Conservation (phyloP, 106 monocot species). For the Agapanthus africanus region DNA sequence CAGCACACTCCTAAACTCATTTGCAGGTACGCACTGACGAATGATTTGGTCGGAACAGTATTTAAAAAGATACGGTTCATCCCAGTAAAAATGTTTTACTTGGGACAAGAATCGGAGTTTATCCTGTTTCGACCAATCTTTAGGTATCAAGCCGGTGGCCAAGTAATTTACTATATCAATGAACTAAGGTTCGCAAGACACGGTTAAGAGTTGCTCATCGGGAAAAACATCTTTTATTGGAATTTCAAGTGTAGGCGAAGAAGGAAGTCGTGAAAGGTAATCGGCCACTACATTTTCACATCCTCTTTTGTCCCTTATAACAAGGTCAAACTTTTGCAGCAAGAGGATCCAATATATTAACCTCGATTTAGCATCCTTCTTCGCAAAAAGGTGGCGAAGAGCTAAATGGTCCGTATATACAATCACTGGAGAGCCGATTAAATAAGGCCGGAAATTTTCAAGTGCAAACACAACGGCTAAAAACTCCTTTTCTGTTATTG, state of each 20-base stretch:
- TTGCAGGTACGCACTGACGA: too few species aligned
- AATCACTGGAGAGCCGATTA: slow-evolving; percentile 14
- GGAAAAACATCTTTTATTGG: not conserved
- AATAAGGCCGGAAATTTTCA: slow-evolving; percentile 15
- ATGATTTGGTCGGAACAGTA: too few species aligned
- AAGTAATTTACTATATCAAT: not conserved
- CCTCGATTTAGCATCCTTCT: slow-evolving; percentile 19
- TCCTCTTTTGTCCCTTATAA: slow-evolving; percentile 21
- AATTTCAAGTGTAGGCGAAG: too few species aligned
- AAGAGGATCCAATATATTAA: slow-evolving; percentile 22
- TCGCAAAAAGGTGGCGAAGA: too few species aligned
- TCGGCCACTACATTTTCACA: slow-evolving; percentile 15
- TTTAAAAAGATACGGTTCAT: too few species aligned
- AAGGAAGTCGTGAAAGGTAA: not conserved
- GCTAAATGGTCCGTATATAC: slow-evolving; percentile 18
- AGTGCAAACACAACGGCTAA: slow-evolving; percentile 20
- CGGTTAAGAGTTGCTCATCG: not conserved
- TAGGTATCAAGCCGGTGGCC: not conserved
- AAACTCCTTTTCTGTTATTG: slow-evolving; percentile 17
- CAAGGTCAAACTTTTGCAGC: slow-evolving; percentile 20
- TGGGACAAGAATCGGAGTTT: too few species aligned
- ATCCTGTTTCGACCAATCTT: too few species aligned
- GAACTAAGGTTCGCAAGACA: not conserved
- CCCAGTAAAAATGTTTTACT: too few species aligned
- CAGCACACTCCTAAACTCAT: too few species aligned